Base-by-base conservation (phyloP, 2,329 filamentous ascomycete species). In the Geosmithia putterillii region DNA sequence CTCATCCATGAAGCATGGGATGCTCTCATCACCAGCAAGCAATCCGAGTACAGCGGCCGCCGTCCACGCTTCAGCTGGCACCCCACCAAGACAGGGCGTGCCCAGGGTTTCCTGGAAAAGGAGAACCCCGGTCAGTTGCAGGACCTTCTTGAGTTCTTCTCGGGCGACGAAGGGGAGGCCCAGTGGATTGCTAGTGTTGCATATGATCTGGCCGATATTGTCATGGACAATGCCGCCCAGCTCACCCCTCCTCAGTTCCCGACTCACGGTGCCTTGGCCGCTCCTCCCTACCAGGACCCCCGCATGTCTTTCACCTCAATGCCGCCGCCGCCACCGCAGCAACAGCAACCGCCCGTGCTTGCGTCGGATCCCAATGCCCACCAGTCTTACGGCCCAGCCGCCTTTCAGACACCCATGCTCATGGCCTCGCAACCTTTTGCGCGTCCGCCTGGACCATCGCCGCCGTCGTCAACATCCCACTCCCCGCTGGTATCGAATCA, bases 61-160 rank as follows among this genome's bases (percentile, higher is more conserved):
- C 70, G 80, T 46, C 76, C 77, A 14, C 73, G 79, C 50, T 74
- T 79, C 51, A 73, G 76, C 43, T 83, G 79, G 79, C 70, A 74
- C 44, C 63, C 70, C 1, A 71, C 70, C 50, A 70, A 68, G 51
- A 77, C 73, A 1, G 73, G 73, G 1, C 64, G 73, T 42, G 70
- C 72, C 1, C 73, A 75, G 48, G 73, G 73, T 0, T 76, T 74
- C 49, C 62, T 76, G 25, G 76, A 81, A 54, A 76, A 77, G 44
- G 76, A 81, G 55, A 76, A 70, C 46, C 71, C 73, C 7, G 76
- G 78, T 12, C 74, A 79, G 48, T 60, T 82, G 9, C 74, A 81
- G 53, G 79, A 81, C 51, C 68, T 79, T 7, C 67, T 83, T 21
- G 79, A 83, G 52, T 79, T 79, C 52, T 81, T 80, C 52, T 76